Base-by-base conservation (phyloP, 2,329 filamentous ascomycete genomes). In the Plectosphaerella sp. region DNA sequence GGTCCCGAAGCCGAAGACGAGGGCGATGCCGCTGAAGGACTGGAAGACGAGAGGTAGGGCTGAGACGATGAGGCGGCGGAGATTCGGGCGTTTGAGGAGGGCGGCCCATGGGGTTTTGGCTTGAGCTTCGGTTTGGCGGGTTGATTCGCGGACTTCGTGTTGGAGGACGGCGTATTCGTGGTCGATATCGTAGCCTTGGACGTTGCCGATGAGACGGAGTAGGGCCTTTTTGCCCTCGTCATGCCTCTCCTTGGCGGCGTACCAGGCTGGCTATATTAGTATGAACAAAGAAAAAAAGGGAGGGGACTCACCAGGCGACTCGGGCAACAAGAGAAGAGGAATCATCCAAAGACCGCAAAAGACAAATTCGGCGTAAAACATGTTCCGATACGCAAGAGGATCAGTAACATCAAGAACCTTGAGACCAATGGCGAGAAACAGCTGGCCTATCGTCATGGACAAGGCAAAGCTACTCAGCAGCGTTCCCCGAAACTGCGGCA, bases 1-100 rank as follows among this genome's bases (percentile, higher is more conserved):
- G 11, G 53, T 58, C 3, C 57, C 56, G 20, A 60, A 61, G 15
- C 55, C 55, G 37, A 59, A 60, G 43, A 62, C 57, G 2, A 62
- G 50, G 1, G 59, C 58, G 1, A 60, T 55, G 8, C 59, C 60
- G 1, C 60, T 55, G 28, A 59, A 46, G 14, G 58, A 57, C 25
- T 61, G 59, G 10, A 56, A 58, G 2, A 16, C 18, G 12, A 41
- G n/a, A 16, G 37, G 37, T 3, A 61, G 48, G 1, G 53, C 53
- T 1, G 59, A 55, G 15, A 60, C 58, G n/a, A 60, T n/a, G 11
- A 53, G 48, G 4, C 55, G 57, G 47, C 57, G 56, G 14, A 57
- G 47, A 45, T 61, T 61, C 3, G 16, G 51, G 42, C 51, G 53
- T 48, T 18, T 41, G 37, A 41, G 18, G 14, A 41, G 37, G 12